Percentiles rank a stretch among this genome's conserved stretches.
Conservation (phyloP, 192 early-diverging fungal genomes). For the Entophlyctis luteolus region DNA sequence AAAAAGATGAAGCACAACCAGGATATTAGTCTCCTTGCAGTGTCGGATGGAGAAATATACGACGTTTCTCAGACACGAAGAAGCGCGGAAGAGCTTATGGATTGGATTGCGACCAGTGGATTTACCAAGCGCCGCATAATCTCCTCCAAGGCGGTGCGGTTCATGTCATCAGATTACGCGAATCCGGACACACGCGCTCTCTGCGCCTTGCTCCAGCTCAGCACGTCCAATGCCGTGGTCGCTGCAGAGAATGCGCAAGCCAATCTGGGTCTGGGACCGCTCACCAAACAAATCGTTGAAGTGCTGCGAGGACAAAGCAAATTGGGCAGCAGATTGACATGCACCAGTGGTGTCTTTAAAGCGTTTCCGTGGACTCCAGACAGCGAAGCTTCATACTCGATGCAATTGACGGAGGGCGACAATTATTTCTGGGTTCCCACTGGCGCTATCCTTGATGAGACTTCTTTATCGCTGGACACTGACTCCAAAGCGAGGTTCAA, state of each 20-base stretch:
- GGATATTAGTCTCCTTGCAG: conserved; percentile 14
- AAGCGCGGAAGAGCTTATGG: background rate
- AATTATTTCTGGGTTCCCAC: conserved; percentile 21
- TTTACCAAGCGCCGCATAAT: background rate
- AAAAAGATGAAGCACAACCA: background rate
- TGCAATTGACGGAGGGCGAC: conserved; percentile 1
- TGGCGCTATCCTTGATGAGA: background rate
- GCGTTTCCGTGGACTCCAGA: background rate
- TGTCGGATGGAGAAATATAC: conserved; percentile 25
- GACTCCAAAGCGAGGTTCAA: background rate
- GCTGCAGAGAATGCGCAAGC: background rate
- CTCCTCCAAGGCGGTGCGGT: conserved; percentile 29
- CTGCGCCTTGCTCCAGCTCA: conserved; percentile 29
- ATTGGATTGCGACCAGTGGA: background rate
- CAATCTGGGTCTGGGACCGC: background rate
- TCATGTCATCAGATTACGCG: conserved; percentile 10
- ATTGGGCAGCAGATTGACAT: background rate
- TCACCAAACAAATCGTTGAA: background rate
- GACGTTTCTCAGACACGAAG: background rate
- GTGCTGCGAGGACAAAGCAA: background rate
- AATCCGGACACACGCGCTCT: conserved; percentile 29
- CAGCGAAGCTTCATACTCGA: background rate
- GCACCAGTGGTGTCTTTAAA: background rate
- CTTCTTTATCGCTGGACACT: background rate
- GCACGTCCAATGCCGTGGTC: background rate